Conservation (phyloP, 2,329 filamentous ascomycete genomes). For the Aspergillus fischeri region DNA sequence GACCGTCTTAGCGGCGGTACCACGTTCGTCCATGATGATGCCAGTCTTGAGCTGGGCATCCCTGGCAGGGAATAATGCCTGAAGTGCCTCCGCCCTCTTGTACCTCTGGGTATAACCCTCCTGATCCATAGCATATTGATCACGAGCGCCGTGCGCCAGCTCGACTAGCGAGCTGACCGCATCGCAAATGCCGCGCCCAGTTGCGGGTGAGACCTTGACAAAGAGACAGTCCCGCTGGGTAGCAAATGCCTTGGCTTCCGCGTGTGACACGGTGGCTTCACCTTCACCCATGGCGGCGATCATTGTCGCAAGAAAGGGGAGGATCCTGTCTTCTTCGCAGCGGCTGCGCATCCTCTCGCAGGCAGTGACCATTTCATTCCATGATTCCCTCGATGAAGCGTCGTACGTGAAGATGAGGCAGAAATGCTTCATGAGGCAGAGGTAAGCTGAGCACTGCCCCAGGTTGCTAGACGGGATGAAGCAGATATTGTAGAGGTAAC, state of each 20-base stretch:
- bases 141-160: not conserved
- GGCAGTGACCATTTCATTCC: conserved; percentile 2
- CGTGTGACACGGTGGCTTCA: conserved; percentile 1
- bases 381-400: conserved; percentile 2
- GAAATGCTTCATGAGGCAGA: conserved; percentile 1
- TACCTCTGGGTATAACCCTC: too few relatives aligned
- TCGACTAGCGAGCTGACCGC: conserved; percentile 8
- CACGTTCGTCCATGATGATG: too few relatives aligned
- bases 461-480: not conserved
- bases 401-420: conserved; percentile 2
- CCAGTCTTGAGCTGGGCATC: too few relatives aligned
- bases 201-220: conserved; percentile 3
- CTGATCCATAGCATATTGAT: too few relatives aligned
- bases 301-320: conserved; percentile 4
- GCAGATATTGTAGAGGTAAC: not conserved
- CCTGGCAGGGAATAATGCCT: too few relatives aligned
- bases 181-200: conserved; percentile 7
- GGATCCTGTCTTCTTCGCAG: conserved; percentile 1
- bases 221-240: conserved; percentile 7
- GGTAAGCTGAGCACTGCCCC: not conserved
- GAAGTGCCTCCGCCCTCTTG: too few relatives aligned
- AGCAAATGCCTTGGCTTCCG: conserved; percentile 10
- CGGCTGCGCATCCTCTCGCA: conserved; percentile 1
- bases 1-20: too few relatives aligned
- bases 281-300: conserved; percentile 2